Percentiles rank a stretch among this genome's conserved stretches.
phyloP scores from a whole-genome alignment of 768 basidiomycete species.

The Pilatotrama ljubarskyi region DNA sequence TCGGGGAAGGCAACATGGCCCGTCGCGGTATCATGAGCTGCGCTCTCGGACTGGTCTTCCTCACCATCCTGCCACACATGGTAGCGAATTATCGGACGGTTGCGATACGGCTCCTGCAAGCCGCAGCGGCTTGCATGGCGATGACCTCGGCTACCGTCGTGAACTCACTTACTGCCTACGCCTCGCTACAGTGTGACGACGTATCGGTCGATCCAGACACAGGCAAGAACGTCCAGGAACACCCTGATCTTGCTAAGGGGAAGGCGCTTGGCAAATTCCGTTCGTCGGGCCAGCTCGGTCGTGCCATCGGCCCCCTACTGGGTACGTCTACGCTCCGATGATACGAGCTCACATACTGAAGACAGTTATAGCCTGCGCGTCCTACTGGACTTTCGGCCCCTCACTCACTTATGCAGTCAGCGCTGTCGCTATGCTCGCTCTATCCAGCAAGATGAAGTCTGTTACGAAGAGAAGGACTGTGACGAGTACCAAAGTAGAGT shows the following conservation, averaged over 20 bases:
- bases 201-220: conserved; percentile 51
- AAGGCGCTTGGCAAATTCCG: conserved; percentile 83
- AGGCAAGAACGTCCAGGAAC: conserved; percentile 53
- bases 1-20: conserved; percentile 84
- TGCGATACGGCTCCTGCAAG: conserved; percentile 56
- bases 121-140: conserved; percentile 82
- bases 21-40: conserved; percentile 77
- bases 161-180: conserved; percentile 87
- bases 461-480: conserved; percentile 20
- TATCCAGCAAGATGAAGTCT: conserved; percentile 57
- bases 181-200: conserved; percentile 89
- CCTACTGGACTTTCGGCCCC: conserved; percentile 88
- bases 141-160: conserved; percentile 97
- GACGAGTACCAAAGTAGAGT: conserved; percentile 3
- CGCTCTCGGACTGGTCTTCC: conserved; percentile 63
- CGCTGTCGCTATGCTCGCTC: conserved; percentile 61
- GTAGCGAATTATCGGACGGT: conserved; percentile 41
- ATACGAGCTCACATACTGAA: conserved; percentile 1
- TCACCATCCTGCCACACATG: conserved; percentile 69
- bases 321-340: conserved; percentile 46
- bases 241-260: conserved; percentile 79
- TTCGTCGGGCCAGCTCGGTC: conserved; percentile 91
- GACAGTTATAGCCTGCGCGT: conserved; percentile 64
- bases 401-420: conserved; percentile 69
- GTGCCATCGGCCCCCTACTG: conserved; percentile 90